Evolutionary conservation across 352 stramenopile species (phyloP).

Genomic region (Phytophthora rubi): DNA sequence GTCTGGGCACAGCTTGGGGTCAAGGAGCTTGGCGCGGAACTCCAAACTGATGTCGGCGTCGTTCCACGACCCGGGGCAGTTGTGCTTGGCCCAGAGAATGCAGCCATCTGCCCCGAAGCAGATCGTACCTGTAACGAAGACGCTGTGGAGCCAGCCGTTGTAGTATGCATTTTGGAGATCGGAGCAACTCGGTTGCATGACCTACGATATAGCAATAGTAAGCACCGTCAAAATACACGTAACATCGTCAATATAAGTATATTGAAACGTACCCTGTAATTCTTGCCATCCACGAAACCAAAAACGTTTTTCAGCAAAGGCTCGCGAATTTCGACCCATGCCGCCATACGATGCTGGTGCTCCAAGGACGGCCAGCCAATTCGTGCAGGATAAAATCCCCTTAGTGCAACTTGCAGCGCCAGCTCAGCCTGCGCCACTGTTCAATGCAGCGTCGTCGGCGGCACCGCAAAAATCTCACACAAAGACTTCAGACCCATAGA

Average conservation of each 20-base stretch:
- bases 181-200: too few species aligned
- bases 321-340: not conserved
- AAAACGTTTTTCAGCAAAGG: conserved; percentile 6
- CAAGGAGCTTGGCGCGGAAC: not conserved
- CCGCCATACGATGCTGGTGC: not conserved
- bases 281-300: conserved; percentile 4
- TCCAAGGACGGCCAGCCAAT: conserved; percentile 1
- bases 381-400: not conserved
- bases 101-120: too few species aligned
- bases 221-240: not conserved
- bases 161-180: too few species aligned
- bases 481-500: conserved; percentile 1
- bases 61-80: too few species aligned
- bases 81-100: too few species aligned
- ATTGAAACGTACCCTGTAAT: not conserved
- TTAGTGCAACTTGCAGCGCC: not conserved
- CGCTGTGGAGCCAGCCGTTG: too few species aligned
- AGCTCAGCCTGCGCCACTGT: not conserved
- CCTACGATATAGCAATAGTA: too few species aligned
- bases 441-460: not conserved
- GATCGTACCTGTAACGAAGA: not conserved
- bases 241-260: not conserved
- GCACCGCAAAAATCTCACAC: not conserved
- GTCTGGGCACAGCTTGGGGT: not conserved
- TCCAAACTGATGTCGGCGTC: not conserved